Base-by-base conservation (phyloP, 2,329 filamentous ascomycete species). In the Trichocomaceae sp. region DNA sequence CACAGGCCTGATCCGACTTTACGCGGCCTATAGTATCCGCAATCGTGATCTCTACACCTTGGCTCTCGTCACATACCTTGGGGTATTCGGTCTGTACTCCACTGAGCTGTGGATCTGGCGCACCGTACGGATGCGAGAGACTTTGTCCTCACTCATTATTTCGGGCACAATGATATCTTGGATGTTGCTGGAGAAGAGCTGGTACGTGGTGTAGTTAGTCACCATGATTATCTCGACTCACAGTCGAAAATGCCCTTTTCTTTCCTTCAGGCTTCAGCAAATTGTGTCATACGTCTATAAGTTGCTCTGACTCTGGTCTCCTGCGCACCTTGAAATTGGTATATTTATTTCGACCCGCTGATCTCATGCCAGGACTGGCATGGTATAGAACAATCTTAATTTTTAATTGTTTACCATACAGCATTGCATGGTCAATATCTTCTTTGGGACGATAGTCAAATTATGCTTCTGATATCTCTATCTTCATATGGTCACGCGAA, bases 21-120 rank as follows among this genome's bases (percentile, higher is more conserved):
- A 68, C 47, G 67, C 70, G 1, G 69, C 70, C 3, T 72, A 71
- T 41, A 51, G 69, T 52, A 64, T 72, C 57, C 47, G 60, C 31
- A 69, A 68, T 56, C 57, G 58, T 3, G 58, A 64, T 44, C 22
- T 72, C 5, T 72, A 73, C 57, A 58, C 66, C 33, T 62, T 73
- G 23, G 65, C 66, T 13, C 58, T 63, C 23, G 54, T 47, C 39
- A 67, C 67, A 2, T 71, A 66, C 45, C 61, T 62, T n/a, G 69
- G 68, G 3, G 66, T 68, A 2, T 59, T 70, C 5, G 29, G 29
- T n/a, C 20, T 56, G 19, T 56, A 56, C 26, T 37, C 45, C 13
- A 17, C 44, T 4, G 54, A 53, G 29, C 53, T 41, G 15, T 33
- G 52, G 22, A 33, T 56, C 17, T 56, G 50, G 54, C 35, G 47